Conservation (phyloP, 2,329 filamentous ascomycete genomes). For the Graphilbum ipis-grandicollis region DNA sequence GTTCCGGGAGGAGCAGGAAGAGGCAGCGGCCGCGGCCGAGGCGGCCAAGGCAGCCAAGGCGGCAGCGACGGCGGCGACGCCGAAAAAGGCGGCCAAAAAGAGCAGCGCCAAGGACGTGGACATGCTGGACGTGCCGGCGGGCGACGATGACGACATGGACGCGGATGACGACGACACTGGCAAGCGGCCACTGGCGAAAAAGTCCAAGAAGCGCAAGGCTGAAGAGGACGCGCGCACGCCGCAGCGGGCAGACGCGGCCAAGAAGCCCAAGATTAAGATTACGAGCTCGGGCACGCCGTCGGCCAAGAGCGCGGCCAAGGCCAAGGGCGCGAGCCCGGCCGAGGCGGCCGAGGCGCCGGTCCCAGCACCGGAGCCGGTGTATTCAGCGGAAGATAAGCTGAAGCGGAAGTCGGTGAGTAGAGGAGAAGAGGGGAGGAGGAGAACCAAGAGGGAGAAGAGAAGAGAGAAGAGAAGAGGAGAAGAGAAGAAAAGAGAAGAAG, state of each 20-base stretch:
- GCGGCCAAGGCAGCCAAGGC: not conserved
- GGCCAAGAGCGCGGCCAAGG: slow-evolving; percentile 28
- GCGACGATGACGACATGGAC: slow-evolving; percentile 51
- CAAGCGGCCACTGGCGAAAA: slow-evolving; percentile 1
- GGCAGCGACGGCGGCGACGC: slow-evolving; percentile 7
- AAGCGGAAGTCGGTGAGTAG: slow-evolving; percentile 38
- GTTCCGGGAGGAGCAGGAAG: slow-evolving; percentile 46
- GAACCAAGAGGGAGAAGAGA: too few relatives aligned
- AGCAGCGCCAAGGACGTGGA: slow-evolving; percentile 35
- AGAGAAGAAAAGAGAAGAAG: too few relatives aligned
- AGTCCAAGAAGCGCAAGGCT: not conserved
- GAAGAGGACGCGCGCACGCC: not conserved
- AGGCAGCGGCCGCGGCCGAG: slow-evolving; percentile 21
- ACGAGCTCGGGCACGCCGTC: slow-evolving; percentile 24
- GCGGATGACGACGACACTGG: slow-evolving; percentile 56
- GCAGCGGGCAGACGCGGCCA: slow-evolving; percentile 42
- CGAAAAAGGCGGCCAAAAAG: slow-evolving; percentile 30
- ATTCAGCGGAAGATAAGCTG: slow-evolving; percentile 39
- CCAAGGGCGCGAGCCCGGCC: slow-evolving; percentile 21
- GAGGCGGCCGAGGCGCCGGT: slow-evolving; percentile 21
- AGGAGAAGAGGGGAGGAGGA: too few relatives aligned
- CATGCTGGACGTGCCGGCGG: slow-evolving; percentile 37
- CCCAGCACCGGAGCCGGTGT: slow-evolving; percentile 30
- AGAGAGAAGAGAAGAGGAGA: too few relatives aligned
- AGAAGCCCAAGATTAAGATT: slow-evolving; percentile 52